These are phyloP conservation scores for Annona cherimola DNA, from an alignment of 164 flowering plant genomes.

Conservation along the genomic window DNA sequence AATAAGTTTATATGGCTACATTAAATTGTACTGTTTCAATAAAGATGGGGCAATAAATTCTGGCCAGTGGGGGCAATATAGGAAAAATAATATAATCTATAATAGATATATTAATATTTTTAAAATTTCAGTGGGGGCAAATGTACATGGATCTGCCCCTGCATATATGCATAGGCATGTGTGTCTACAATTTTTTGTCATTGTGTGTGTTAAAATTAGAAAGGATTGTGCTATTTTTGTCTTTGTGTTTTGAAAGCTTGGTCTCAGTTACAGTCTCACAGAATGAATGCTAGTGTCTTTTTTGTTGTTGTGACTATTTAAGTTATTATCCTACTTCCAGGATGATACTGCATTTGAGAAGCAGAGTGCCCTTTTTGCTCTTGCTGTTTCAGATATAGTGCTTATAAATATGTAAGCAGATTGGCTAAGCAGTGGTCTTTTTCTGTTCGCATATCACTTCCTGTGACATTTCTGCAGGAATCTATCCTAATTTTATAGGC, in stretches of 20 bases:
- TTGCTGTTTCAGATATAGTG: conserved; percentile 97
- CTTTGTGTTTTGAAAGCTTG: not conserved
- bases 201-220: not conserved
- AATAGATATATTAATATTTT: too few relatives aligned
- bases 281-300: not conserved
- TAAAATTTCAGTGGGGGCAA: too few relatives aligned
- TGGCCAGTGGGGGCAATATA: too few relatives aligned
- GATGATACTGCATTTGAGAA: conserved; percentile 98
- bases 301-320: not conserved
- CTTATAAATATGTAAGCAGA: conserved; percentile 87
- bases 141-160: too few relatives aligned
- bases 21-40: too few relatives aligned
- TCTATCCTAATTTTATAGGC: not conserved
- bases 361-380: conserved; percentile 99
- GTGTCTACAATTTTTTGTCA: not conserved
- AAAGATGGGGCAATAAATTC: too few relatives aligned
- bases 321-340: conserved; percentile 34
- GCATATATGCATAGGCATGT: too few relatives aligned
- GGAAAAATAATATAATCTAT: not conserved
- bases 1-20: too few relatives aligned
- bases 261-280: not conserved
- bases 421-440: not conserved
- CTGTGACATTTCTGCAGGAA: not conserved
- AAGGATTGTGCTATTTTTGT: not conserved
- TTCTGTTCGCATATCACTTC: not conserved